These are phyloP conservation scores for Backusella australiensis DNA, from an alignment of 192 early-diverging fungal genomes.

Conservation along the genomic window DNA sequence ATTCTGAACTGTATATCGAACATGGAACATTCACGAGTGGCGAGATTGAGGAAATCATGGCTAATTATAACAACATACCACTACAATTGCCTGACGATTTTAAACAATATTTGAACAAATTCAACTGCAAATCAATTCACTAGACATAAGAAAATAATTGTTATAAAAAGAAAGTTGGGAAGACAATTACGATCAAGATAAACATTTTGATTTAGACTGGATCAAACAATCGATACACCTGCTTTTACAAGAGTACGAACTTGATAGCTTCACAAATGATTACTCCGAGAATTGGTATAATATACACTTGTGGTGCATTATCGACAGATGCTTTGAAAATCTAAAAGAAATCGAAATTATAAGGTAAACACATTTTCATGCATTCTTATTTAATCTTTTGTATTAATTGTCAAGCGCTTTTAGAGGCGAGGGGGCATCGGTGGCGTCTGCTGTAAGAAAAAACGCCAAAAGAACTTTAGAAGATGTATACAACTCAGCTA, in stretches of 20 bases:
- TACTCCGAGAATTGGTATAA: constrained; percentile 16
- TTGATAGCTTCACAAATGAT: constrained; percentile 9
- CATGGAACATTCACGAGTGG: too few relatives aligned
- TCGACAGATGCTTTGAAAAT: constrained; percentile 9
- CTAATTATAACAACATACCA: too few relatives aligned
- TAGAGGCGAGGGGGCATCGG: constrained; percentile 3
- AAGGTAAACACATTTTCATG: constrained; percentile 9
- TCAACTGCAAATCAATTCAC: too few relatives aligned
- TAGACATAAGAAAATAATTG: too few relatives aligned
- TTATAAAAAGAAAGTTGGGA: too few relatives aligned
- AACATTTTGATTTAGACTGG: too few relatives aligned
- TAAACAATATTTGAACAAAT: too few relatives aligned
- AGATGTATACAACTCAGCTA: constrained; percentile 6
- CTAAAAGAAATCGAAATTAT: constrained; percentile 7
- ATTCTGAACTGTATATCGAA: too few relatives aligned
- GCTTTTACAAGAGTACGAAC: constrained; percentile 15
- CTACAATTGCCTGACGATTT: too few relatives aligned
- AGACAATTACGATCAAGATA: too few relatives aligned
- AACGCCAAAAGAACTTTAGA: constrained; percentile 13
- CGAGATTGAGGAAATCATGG: too few relatives aligned
- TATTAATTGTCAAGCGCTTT: constrained; percentile 7
- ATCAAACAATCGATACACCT: not conserved
- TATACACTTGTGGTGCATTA: constrained; percentile 4
- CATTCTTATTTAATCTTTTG: constrained; percentile 9
- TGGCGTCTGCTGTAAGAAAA: constrained; percentile 13